These are phyloP conservation scores for Delphinella strobiligena DNA, from an alignment of 2,329 filamentous ascomycete species.

Conservation along the genomic window DNA sequence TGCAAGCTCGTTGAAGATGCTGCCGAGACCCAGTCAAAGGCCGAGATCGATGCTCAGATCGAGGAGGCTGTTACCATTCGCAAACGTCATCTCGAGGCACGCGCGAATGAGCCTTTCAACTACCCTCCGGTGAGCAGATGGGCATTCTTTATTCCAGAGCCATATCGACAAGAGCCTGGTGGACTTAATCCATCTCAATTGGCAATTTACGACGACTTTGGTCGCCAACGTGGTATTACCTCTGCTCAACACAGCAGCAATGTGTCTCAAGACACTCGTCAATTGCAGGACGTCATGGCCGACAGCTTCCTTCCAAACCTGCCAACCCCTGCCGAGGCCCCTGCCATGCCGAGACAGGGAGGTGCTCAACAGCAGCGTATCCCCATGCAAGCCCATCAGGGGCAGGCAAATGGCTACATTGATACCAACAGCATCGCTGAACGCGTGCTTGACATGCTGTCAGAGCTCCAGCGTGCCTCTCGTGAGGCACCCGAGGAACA, in stretches of 20 bases:
- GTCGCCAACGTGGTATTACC: slow-evolving; percentile 59
- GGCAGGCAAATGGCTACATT: slow-evolving; percentile 49
- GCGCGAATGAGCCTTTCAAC: slow-evolving; percentile 74
- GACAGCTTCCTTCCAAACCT: slow-evolving; percentile 52
- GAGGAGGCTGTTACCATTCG: slow-evolving; percentile 68
- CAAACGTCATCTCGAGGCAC: slow-evolving; percentile 59
- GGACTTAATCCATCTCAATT: slow-evolving; percentile 87
- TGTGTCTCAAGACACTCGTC: slow-evolving; percentile 46
- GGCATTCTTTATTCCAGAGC: slow-evolving; percentile 87
- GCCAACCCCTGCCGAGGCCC: slow-evolving; percentile 50
- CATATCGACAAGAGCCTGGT: slow-evolving; percentile 72
- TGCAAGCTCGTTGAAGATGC: slow-evolving; percentile 92
- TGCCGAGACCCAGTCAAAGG: slow-evolving; percentile 82
- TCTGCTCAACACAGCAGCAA: slow-evolving; percentile 39
- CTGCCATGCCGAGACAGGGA: slow-evolving; percentile 47
- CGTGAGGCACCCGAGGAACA: slow-evolving; percentile 46
- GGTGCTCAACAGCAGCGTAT: slow-evolving; percentile 36
- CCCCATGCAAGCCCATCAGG: slow-evolving; percentile 19
- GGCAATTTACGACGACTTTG: slow-evolving; percentile 94
- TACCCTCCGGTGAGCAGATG: slow-evolving; percentile 72
- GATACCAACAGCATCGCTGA: slow-evolving; percentile 42
- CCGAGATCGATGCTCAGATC: slow-evolving; percentile 91
- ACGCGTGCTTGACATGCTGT: slow-evolving; percentile 40
- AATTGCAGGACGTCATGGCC: slow-evolving; percentile 47
- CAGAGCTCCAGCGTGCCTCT: slow-evolving; percentile 44